Evolutionary conservation across 2,329 filamentous ascomycete species (phyloP), one percentile per base, ranked within the genome.

Genomic region (Neophaeococcomyces aloes): DNA sequence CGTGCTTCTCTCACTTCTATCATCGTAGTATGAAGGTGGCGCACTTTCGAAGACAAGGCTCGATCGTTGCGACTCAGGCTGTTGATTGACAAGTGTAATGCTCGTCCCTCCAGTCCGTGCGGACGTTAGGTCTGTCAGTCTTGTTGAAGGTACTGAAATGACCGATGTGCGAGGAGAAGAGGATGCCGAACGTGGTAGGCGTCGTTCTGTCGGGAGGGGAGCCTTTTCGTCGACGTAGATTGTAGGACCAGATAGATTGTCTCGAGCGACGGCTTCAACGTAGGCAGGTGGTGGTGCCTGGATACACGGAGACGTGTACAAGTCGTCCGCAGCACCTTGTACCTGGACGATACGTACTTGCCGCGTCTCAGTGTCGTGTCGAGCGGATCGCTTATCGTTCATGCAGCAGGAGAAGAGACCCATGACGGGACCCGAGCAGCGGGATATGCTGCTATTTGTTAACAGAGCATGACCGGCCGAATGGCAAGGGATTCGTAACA

Each of bases 111-210:
- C 51, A 19, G 51, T 53, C 10, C 43, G 44, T 32, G 45, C 37
- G 3, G 49, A 23, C 7, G 51, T 53, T 13, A 53, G 31, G 21
- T 48, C 49, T 10, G 49, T 53, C 41, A 52, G 25, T 21, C 51
- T 48, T 15, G 51, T 52, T 6, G 49, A 52, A 6, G 51, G 49
- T 17, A 53, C 48, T 13, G 51, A 53, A 30, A 50, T 29, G 7
- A 53, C 34, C 2, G 51, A 53, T 23, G 51, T 51, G 11, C 36
- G 29, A 21, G 51, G 49, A n/a, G 51, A 53, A 17, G 31, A 11
- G 4, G 51, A 44, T n/a, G 40, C 45, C 38, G 14, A 14, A 8
- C 38, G 44, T 34, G 8, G 25, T 29, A 4, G 25, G 32, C 17
- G 37, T 18, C 32, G 42, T 29, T n/a, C 3, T 18, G 17, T 11